These are phyloP conservation scores for Taiozyma sp. DNA, from an alignment of 1,139 yeast species.

Conservation along the genomic window DNA sequence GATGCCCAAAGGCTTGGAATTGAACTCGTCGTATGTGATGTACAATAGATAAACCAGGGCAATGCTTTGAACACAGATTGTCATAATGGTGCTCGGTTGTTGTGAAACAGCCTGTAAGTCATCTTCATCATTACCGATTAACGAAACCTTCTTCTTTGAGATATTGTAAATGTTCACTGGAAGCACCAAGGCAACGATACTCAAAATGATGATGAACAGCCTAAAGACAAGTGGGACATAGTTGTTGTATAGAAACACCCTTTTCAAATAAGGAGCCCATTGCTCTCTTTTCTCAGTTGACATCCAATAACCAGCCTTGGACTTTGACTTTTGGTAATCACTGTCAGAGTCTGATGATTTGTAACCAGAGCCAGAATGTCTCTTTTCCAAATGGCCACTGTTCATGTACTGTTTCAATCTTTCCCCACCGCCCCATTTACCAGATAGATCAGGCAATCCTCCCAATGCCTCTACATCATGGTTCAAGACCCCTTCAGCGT, in stretches of 20 bases:
- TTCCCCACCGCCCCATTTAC: conserved; percentile 68
- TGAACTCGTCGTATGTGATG: conserved; percentile 86
- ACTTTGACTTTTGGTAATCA: conserved; percentile 34
- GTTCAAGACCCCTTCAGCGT: conserved; percentile 21
- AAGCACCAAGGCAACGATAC: conserved; percentile 58
- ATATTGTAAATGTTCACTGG: conserved; percentile 58
- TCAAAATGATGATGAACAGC: conserved; percentile 56
- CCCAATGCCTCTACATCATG: conserved; percentile 18
- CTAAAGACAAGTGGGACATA: conserved; percentile 76
- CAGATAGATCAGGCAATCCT: conserved; percentile 31
- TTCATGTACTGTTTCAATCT: conserved; percentile 51
- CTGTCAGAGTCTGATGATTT: conserved; percentile 16
- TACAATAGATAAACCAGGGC: conserved; percentile 75
- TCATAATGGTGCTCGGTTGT: conserved; percentile 91
- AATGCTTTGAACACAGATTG: conserved; percentile 73
- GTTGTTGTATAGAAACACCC: conserved; percentile 67
- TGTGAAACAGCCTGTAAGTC: conserved; percentile 42
- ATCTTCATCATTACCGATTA: conserved; percentile 10
- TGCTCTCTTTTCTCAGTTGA: conserved; percentile 56
- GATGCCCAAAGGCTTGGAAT: conserved; percentile 86
- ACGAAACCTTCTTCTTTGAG: conserved; percentile 29
- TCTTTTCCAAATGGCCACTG: conserved; percentile 15
- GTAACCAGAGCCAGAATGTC: conserved; percentile 5
- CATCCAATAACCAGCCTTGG: conserved; percentile 66
- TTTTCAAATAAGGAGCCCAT: conserved; percentile 55